Conservation (phyloP, 2,329 filamentous ascomycete species). For the Epichloe aotearoae region DNA sequence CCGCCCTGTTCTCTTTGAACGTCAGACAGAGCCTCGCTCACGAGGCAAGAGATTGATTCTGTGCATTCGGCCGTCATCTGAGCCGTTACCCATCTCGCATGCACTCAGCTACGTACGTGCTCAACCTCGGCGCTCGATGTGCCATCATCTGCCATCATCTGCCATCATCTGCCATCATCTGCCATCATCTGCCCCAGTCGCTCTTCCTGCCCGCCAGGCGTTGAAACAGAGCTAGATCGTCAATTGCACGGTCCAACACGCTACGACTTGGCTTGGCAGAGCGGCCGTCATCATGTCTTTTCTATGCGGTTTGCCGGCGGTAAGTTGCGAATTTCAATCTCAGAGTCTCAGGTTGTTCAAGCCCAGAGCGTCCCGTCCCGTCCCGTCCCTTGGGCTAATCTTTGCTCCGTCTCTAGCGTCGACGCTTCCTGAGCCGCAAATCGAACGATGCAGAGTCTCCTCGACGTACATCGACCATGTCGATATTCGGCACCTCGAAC, state of each 20-base stretch:
- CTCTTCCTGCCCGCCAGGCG: background rate
- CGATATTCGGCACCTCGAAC: constrained; percentile 26
- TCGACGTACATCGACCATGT: constrained; percentile 23
- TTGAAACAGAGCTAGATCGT: background rate
- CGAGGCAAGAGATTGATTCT: background rate
- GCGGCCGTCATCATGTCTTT: constrained; percentile 9
- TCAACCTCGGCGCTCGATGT: background rate
- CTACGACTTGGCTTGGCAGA: background rate
- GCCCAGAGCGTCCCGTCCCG: background rate
- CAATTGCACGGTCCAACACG: background rate
- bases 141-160: background rate
- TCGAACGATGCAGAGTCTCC: constrained; percentile 10
- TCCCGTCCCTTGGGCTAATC: constrained; percentile 3
- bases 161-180: background rate
- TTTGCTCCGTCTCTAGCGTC: constrained; percentile 5
- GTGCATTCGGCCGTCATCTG: background rate
- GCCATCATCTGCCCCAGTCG: background rate
- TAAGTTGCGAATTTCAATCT: constrained; percentile 7
- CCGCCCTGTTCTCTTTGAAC: background rate
- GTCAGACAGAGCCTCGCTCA: background rate
- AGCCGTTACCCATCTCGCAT: background rate
- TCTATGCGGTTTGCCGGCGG: constrained; percentile 12
- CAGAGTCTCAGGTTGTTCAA: background rate
- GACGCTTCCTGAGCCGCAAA: constrained; percentile 8
- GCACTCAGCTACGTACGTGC: background rate